phyloP scores from a whole-genome alignment of 345 rosid species.

The Brassica napus region DNA sequence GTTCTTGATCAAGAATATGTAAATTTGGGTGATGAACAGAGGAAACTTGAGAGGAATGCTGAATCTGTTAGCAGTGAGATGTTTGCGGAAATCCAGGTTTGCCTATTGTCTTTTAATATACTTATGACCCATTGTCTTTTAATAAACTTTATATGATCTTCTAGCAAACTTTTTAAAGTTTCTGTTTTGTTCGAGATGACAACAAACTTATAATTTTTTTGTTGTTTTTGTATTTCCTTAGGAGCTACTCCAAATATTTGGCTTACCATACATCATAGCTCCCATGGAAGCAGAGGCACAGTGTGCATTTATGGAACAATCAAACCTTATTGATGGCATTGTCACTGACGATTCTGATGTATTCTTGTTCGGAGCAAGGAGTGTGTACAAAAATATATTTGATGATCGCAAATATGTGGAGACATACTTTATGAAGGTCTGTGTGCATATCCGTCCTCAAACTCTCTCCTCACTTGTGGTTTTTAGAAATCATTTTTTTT shows the following conservation, averaged over 20 bases:
- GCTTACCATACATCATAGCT: conserved; percentile 92
- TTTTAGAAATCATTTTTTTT: background rate
- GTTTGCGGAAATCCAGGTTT: conserved; percentile 93
- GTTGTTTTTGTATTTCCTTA: conserved; percentile 35
- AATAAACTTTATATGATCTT: background rate
- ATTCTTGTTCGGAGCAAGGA: conserved; percentile 84
- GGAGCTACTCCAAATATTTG: conserved; percentile 98
- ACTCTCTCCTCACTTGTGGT: background rate
- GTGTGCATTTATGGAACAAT: conserved; percentile 87
- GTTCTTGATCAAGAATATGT: conserved; percentile 56
- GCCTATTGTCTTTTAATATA: conserved; percentile 15
- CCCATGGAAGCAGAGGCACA: conserved; percentile 99
- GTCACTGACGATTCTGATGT: conserved; percentile 98
- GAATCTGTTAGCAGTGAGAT: conserved; percentile 95
- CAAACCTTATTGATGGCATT: conserved; percentile 88
- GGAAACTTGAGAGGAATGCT: conserved; percentile 85
- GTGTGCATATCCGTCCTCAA: conserved; percentile 27
- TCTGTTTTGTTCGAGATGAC: background rate
- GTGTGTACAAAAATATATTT: conserved; percentile 93
- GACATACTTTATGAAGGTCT: conserved; percentile 84
- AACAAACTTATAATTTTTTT: background rate
- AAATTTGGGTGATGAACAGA: conserved; percentile 76
- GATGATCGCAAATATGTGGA: conserved; percentile 98
- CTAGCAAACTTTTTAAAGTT: background rate
- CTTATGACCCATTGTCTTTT: conserved; percentile 3